Evolutionary conservation across 148 eudicot genomes (phyloP).

Genomic region (Chenopodium berlandieri): DNA sequence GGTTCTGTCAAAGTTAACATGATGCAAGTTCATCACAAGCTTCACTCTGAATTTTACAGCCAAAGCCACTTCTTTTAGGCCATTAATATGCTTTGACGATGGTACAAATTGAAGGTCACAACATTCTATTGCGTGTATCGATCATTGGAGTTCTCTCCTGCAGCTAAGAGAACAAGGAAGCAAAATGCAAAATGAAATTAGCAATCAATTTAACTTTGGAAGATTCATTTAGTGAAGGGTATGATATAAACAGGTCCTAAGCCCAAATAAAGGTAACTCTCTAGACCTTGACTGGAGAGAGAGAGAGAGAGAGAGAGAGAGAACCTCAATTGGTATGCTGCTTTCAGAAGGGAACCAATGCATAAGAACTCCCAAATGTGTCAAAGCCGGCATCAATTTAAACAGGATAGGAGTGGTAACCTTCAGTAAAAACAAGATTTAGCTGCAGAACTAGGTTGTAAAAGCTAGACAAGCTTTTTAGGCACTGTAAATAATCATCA

Average conservation of each 20-base stretch:
- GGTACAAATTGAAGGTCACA: conserved; percentile 11
- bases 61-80: conserved; percentile 5
- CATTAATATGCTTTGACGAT: background rate
- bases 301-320: conserved; percentile 19
- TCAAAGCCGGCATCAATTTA: conserved; percentile 88
- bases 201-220: background rate
- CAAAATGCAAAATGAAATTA: background rate
- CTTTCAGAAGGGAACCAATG: conserved; percentile 91
- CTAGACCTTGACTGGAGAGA: too few species aligned
- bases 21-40: conserved; percentile 2
- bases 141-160: conserved; percentile 64
- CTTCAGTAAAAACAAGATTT: conserved; percentile 37
- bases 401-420: conserved; percentile 91
- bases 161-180: conserved; percentile 15
- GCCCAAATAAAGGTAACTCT: too few species aligned
- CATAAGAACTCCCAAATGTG: conserved; percentile 94
- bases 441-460: background rate
- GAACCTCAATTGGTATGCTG: conserved; percentile 59
- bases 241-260: too few species aligned
- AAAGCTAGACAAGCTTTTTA: background rate
- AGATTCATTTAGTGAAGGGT: too few species aligned
- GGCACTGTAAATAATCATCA: background rate
- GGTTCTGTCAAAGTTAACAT: conserved; percentile 15
- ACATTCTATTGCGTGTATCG: conserved; percentile 49
- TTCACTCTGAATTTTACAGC: background rate